phyloP scores from a whole-genome alignment of 148 eudicot genomes.

The Vaccinium myrtillus region DNA sequence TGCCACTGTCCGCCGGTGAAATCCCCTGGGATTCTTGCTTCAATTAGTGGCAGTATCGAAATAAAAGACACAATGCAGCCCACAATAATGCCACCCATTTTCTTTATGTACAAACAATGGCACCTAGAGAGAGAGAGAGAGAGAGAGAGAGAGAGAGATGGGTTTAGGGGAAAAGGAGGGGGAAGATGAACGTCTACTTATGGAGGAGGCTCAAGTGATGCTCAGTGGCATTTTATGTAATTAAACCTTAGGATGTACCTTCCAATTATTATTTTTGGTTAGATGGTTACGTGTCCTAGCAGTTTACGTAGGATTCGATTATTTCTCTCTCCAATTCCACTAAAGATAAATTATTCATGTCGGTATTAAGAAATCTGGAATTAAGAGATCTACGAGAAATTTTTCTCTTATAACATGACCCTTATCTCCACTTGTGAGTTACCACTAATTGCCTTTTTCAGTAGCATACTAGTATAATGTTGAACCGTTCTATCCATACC shows the following conservation, averaged over 20 bases:
- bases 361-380: too few species aligned
- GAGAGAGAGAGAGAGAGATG: slow-evolving; percentile 10
- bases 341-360: too few species aligned
- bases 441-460: too few species aligned
- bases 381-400: too few species aligned
- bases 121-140: slow-evolving; percentile 8
- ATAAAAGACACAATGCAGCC: slow-evolving; percentile 18
- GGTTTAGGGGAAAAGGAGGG: slow-evolving; percentile 23
- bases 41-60: slow-evolving; percentile 18
- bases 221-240: slow-evolving; percentile 15
- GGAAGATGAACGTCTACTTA: slow-evolving; percentile 49
- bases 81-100: slow-evolving; percentile 13
- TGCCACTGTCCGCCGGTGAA: slow-evolving; percentile 53
- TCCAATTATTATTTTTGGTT: too few species aligned
- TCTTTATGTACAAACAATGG: not conserved
- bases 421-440: too few species aligned
- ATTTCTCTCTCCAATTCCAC: too few species aligned
- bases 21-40: slow-evolving; percentile 52
- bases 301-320: too few species aligned
- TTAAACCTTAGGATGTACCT: not conserved
- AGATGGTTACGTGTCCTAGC: too few species aligned
- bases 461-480: too few species aligned
- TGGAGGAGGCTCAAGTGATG: slow-evolving; percentile 23
- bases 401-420: too few species aligned
- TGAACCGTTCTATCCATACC: too few species aligned